These are phyloP conservation scores for Colletotrichum kahawae DNA, from an alignment of 2,329 filamentous ascomycete genomes.

Conservation along the genomic window DNA sequence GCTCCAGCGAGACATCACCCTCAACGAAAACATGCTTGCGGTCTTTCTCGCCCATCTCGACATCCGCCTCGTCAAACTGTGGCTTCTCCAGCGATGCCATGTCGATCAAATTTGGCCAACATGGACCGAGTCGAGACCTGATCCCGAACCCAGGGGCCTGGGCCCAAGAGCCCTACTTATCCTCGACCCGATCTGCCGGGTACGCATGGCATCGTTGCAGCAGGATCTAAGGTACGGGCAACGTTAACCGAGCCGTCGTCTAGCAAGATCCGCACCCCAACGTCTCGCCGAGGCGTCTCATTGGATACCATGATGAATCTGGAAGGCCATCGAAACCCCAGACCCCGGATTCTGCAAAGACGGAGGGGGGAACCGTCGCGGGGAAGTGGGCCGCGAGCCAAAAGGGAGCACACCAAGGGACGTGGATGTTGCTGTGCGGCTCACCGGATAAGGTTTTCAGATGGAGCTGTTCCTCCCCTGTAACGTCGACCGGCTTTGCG, in stretches of 20 bases:
- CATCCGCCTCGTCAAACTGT: neutral
- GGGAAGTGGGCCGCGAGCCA: neutral
- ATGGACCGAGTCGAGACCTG: neutral
- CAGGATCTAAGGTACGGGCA: neutral
- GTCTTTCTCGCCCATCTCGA: neutral
- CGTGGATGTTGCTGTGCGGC: neutral
- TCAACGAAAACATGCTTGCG: neutral
- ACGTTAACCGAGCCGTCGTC: neutral
- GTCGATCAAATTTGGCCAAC: neutral
- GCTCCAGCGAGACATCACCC: neutral
- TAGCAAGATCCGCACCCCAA: neutral
- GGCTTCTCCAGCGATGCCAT: neutral
- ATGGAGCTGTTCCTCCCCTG: neutral
- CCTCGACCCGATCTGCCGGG: neutral
- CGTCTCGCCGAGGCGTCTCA: neutral
- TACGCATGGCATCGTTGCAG: neutral
- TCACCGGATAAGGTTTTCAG: slow-evolving; percentile 1
- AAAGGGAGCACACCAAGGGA: neutral
- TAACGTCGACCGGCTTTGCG: neutral
- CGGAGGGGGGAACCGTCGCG: neutral
- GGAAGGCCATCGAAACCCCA: neutral
- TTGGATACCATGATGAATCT: neutral
- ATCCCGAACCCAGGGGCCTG: neutral
- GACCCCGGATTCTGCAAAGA: neutral
- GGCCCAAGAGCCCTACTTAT: neutral